Evolutionary conservation across 352 stramenopile genomes (phyloP), one percentile per base, ranked within the genome.

Genomic region (Pythium sukuiense): DNA sequence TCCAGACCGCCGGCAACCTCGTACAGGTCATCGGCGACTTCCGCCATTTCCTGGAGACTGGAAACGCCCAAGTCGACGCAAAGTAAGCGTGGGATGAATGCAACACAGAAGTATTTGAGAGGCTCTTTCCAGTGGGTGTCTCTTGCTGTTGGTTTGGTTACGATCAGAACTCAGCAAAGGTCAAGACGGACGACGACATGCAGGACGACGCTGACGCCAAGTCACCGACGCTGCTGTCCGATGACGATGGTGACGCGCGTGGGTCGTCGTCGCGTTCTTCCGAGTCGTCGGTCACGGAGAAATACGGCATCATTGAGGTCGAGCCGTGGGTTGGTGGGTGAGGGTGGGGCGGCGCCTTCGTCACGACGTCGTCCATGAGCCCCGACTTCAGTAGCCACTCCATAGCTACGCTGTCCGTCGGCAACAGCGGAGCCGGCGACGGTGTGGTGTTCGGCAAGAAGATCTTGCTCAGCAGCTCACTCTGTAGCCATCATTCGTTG

Each of bases 21-120:
- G 86, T 85, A 27, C 86, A 93, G 69, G 82, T 95, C 39, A 83
- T 93, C 53, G 83, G 84, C 53, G 86, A 95, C 55, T 93, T 95
- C 55, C 82, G 82, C 35, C 74, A 92, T 58, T 95, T 93, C 63
- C 74, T 95, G 26, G 83, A 92, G 67, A 95, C 84, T 6, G 83
- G 85, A 20, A 49, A 59, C 43, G 18, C 58, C 5, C 8, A 32
- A 16, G 8, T 32, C 5, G 63, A 63, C 24, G 30, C 33, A 16
- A 70, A 70, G 64, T 62, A 68, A 33, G 33, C 32, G 8, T 55
- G 24, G 20, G 48, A 35, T 35, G 48, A 30, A 55, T 35, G 48
- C 41, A 49, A 7, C 12, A 16, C 35, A 41, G 6, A 41, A 2
- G 14, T 11, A 26, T 49, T 49, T 49, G 41, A 49, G 41, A 49